Evolutionary conservation across 345 rosid genomes (phyloP), one percentile per base, ranked within the genome.

Genomic region (Orychophragmus violaceus): DNA sequence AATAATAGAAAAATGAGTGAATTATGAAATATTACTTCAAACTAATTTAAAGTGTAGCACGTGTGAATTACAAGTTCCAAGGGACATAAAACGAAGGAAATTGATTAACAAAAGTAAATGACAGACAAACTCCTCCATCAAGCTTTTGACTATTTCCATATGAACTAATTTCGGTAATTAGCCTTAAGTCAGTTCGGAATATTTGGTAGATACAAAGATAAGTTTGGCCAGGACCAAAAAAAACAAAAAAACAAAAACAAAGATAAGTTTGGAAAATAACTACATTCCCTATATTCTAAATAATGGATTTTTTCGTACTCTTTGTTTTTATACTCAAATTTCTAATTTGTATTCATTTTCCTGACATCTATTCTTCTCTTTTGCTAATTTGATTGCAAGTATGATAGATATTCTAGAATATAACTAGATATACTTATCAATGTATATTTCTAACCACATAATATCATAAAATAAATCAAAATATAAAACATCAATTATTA

Each of bases 61-160:
- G 70, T 72, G 76, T 36, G 25, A 17, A 39, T 49, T 21, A 35
- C 70, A 33, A 57, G 59, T 56, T 57, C 37, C 70, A 50, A 72
- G 59, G 37, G 25, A 63, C 50, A 45, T 55, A 2, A 50, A 52
- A 41, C 45, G 9, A 29, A 14, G 35, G 7, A 60, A 61, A 21
- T 11, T 35, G 19, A 39, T 70, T 17, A 52, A 42, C 28, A 42
- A 30, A 14, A 33, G 1, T 10, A 25, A 13, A 59, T 62, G 69
- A 54, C 75, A 71, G 58, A 62, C 63, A 71, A 62, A 62, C 69
- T 71, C 29, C 29, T 54, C 23, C 18, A 17, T 52, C 17, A 27
- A 32, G 49, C 29, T 30, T 5, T 62, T 62, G 63, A 71, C 50
- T 35, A 45, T 17, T 54, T 62, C n/a, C n/a, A n/a, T n/a, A n/a